Conservation (phyloP, 2,329 filamentous ascomycete species). For the Diaporthe sp. region DNA sequence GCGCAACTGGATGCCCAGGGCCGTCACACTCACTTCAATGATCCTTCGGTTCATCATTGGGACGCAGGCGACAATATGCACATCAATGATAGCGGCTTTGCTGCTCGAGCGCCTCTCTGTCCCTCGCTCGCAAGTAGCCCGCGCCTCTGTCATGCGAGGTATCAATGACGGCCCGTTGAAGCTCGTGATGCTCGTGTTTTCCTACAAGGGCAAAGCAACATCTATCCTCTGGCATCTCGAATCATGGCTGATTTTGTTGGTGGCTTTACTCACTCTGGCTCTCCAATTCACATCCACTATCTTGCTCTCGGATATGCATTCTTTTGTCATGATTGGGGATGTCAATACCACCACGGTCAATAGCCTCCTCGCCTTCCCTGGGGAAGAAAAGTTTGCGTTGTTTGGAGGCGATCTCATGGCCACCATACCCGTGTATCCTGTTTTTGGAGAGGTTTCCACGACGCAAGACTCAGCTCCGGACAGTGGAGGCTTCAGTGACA, state of each 20-base stretch:
- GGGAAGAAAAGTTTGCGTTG: neutral
- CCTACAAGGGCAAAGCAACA: neutral
- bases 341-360: neutral
- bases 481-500: conserved; percentile 25
- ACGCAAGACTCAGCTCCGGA: neutral
- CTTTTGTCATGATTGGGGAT: conserved; percentile 6
- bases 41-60: conserved; percentile 8
- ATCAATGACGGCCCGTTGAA: neutral
- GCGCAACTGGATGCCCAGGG: conserved; percentile 14
- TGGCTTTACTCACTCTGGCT: neutral
- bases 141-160: conserved; percentile 20
- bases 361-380: neutral
- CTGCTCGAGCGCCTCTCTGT: conserved; percentile 14
- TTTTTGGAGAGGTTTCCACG: conserved; percentile 11
- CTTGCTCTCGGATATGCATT: conserved; percentile 4
- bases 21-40: conserved; percentile 3
- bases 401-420: neutral
- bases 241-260: neutral
- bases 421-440: neutral
- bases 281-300: conserved; percentile 25
- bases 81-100: conserved; percentile 34
- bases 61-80: conserved; percentile 11
- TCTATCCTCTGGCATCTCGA: neutral
- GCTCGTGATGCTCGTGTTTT: neutral
- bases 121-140: conserved; percentile 4